Evolutionary conservation across 768 basidiomycete genomes (phyloP), one percentile per base, ranked within the genome.

Genomic region (Pleurotus djamor): DNA sequence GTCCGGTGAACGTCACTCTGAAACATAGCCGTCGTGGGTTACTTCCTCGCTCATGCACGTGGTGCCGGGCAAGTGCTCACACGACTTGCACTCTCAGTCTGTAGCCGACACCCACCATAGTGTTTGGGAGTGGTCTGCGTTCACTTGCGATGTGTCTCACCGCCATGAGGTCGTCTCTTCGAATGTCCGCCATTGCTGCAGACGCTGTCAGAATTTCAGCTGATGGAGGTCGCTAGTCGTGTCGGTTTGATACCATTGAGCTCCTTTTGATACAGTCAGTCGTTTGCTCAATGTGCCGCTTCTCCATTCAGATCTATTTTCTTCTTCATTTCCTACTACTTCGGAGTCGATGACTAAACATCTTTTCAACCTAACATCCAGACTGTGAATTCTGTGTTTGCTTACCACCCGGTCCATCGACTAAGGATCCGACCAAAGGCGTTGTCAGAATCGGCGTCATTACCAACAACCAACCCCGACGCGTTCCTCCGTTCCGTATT

Each of bases 351-450:
- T 56, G 28, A 56, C 54, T 17, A 38, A n/a, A 10, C 54, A 56
- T 56, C 38, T 28, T 5, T 6, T 32, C n/a, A 21, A 44, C 32
- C 12, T 32, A 8, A 5, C 37, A 28, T 43, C 17, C 67, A 91
- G 89, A 83, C 81, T 12, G 71, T 91, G 33, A 76, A 80, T 38
- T 76, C 78, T 17, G 68, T 90, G 12, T 88, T 91, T 67, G 84
- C 54, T 12, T 56, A 86, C 28, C 72, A 83, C 56, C 67, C 78
- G 17, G 79, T 84, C 0, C 85, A 87, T 60, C 85, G 79, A 67
- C 66, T 85, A 59, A 87, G 80, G 68, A 74, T 85, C 59, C 72
- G 75, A 48, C 65, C 71, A 1, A 56, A 56, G 41, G 36, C 37
- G 35, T 12, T 33, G 10, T 35, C 21, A 10, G 17, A 56, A 16